Evolutionary conservation across 1,284 basidiomycete species (phyloP).

Genomic region (Fomes fomentarius): DNA sequence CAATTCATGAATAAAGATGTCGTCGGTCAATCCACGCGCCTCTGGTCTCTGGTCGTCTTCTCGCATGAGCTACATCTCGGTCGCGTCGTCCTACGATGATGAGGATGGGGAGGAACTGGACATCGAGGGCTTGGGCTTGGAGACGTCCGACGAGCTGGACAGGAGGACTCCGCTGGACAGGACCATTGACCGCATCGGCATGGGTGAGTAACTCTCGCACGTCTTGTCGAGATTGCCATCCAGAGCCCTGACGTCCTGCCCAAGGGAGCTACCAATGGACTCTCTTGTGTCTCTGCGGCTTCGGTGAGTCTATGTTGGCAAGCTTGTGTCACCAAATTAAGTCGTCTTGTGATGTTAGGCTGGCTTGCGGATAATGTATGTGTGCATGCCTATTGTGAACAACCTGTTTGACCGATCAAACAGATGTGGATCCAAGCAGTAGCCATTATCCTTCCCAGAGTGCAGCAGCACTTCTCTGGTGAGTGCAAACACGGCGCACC

Average conservation of each 20-base stretch:
- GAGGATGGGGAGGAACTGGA: conserved; percentile 24
- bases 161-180: conserved; percentile 76
- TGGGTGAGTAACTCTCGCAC: conserved; percentile 56
- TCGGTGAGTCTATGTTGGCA: conserved; percentile 58
- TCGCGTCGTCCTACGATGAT: conserved; percentile 23
- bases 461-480: conserved; percentile 86
- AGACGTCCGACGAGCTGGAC: conserved; percentile 43
- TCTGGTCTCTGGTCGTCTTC: conserved; percentile 48
- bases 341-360: conserved; percentile 44
- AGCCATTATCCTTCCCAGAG: conserved; percentile 90
- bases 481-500: conserved; percentile 25
- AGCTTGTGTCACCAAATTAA: not conserved
- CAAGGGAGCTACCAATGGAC: conserved; percentile 80
- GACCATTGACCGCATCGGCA: conserved; percentile 88
- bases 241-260: not conserved
- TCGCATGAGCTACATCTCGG: conserved; percentile 30
- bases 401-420: conserved; percentile 36
- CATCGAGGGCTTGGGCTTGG: conserved; percentile 27
- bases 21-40: conserved; percentile 45
- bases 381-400: conserved; percentile 13
- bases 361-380: conserved; percentile 88
- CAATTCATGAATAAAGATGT: conserved; percentile 26
- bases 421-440: conserved; percentile 91
- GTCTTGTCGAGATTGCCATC: not conserved
- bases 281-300: conserved; percentile 80